Evolutionary conservation across 768 basidiomycete species (phyloP), one percentile per base, ranked within the genome.

Genomic region (Lentinula guzmanii): DNA sequence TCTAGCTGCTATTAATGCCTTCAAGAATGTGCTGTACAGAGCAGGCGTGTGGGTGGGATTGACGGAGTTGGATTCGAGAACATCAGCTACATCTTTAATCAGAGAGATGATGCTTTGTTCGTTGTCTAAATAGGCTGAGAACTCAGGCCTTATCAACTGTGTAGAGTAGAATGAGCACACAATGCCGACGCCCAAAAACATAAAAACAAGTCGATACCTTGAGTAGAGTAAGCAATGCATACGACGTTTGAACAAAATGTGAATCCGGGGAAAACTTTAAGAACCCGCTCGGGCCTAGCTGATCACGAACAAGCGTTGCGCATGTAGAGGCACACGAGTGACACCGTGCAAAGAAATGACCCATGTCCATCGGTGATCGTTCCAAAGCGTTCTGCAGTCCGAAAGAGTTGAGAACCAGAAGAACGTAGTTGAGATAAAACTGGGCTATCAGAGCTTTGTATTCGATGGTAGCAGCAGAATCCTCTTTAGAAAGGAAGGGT

Each of bases 341-440:
- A 63, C 88, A 89, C 37, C 90, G 84, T 13, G 86, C 82, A 68
- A 94, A 93, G 76, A 94, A 94, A 74, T 94, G 87, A 0, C 86
- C 86, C 45, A 91, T 86, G 68, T 94, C 86, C 46, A 90, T 73
- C 0, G 82, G 74, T 3, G 83, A 80, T 18, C 84, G 82, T 73
- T 96, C 95, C 60, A 98, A 75, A n/a, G 96, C 93, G 69, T 96
- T 91, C 72, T 99, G 95, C 46, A 99, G 81, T 10, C 96, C 96
- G 67, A 99, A 99, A 1, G 95, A 96, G 70, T 97, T 95, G 61
- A 98, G 76, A 41, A 97, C 91, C 56, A 99, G 83, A 75, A 85
- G 84, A 28, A 88, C 85, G 68, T 96, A 96, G 70, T 92, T 83
- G 75, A 83, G 90, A 71, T 93, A 93, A 69, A 94, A 95, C 65